These are phyloP conservation scores for Lasiosphaeria hispida DNA, from an alignment of 495 filamentous ascomycete species.

Conservation along the genomic window DNA sequence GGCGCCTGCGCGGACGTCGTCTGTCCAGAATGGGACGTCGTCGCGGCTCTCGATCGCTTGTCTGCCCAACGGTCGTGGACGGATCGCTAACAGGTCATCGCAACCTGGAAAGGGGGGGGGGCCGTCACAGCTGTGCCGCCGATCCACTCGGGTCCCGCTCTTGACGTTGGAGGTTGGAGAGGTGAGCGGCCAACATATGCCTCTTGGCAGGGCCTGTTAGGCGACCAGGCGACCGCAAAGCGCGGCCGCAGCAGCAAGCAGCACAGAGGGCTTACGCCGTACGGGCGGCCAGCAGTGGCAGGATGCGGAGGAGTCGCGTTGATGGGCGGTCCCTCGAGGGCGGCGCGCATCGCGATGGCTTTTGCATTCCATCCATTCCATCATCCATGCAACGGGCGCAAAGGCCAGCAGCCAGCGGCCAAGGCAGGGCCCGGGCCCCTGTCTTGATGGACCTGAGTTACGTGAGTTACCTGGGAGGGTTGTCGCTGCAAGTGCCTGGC, in stretches of 20 bases:
- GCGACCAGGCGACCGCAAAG: too few relatives aligned
- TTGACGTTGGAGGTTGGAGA: constrained; percentile 2
- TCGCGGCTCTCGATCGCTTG: constrained; percentile 23
- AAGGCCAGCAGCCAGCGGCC: too few relatives aligned
- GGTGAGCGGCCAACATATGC: neutral
- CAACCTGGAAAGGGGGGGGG: neutral
- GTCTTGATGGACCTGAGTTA: constrained; percentile 11
- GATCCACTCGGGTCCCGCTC: constrained; percentile 5
- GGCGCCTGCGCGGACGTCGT: too few relatives aligned
- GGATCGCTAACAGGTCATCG: constrained; percentile 2
- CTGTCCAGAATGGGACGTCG: too few relatives aligned
- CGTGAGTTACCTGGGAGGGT: neutral
- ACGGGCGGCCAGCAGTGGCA: too few relatives aligned
- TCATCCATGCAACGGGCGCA: too few relatives aligned
- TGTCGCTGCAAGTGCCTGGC: constrained; percentile 32
- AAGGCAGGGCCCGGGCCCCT: neutral
- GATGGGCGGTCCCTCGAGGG: too few relatives aligned
- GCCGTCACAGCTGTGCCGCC: constrained; percentile 12
- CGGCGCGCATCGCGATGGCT: neutral
- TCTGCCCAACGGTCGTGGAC: constrained; percentile 6
- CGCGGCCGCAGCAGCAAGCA: too few relatives aligned
- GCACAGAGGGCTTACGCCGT: too few relatives aligned
- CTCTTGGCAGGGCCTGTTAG: too few relatives aligned
- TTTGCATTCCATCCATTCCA: neutral
- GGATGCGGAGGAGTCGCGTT: too few relatives aligned